Evolutionary conservation across 2,329 filamentous ascomycete genomes (phyloP), one percentile per base, ranked within the genome.

Genomic region (Setomelanomma holmii): DNA sequence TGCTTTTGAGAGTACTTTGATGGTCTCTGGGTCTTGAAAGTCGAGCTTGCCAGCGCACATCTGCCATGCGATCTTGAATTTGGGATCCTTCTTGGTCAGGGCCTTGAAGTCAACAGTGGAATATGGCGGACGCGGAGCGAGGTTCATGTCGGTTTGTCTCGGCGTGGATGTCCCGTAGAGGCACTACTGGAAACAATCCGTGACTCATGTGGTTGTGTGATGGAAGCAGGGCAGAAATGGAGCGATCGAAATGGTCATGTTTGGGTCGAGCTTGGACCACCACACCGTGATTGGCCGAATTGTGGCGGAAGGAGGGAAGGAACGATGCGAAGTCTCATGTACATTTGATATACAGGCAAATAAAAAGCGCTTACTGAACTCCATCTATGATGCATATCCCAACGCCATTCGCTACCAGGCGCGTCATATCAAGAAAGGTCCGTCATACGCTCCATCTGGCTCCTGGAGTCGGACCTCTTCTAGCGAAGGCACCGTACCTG

Each of bases 1-100:
- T 16, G 88, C 87, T 68, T 89, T 92, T 10, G 93, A 96, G 42
- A 98, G 80, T 63, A 83, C 78, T 84, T 89, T 84, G 7, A 96
- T 85, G 19, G 90, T 86, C 43, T 82, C 78, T 4, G 93, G 89
- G 65, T 96, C 84, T 45, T 85, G 87, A 65, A 98, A 98, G 75
- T 97, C 86, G 21, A 96, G 79, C 58, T 88, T 85, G 7, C 80
- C 80, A 54, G 83, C 83, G 43, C 62, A 68, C 24, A 58, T 58
- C 40, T 69, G 59, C 60, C 68, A 69, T 43, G 80, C 76, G 71
- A 82, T 83, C 2, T 83, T 82, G 68, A 90, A 89, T 6, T 83
- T 81, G 1, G 79, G 72, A 60, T 86, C 85, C 49, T 81, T 78
- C 22, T 82, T 73, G 6, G 86, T 84, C n/a, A 90, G 77, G 14